phyloP scores from a whole-genome alignment of 257 asterid species.

The Nicotiana benthamiana region DNA sequence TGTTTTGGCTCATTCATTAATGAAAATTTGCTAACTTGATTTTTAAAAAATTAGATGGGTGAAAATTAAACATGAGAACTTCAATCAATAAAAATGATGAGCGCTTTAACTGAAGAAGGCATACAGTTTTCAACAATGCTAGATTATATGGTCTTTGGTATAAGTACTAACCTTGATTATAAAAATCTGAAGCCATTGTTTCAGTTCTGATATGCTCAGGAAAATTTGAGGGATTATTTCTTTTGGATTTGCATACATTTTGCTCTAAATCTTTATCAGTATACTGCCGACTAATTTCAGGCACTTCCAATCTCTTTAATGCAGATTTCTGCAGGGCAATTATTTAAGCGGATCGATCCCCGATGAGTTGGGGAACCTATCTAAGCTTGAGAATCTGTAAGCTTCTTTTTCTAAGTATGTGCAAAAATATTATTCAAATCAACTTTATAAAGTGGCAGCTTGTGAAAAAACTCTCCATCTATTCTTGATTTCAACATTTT shows the following conservation, averaged over 20 bases:
- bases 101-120: not conserved
- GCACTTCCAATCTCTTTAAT: slow-evolving; percentile 11
- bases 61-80: not conserved
- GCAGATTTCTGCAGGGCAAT: slow-evolving; percentile 90
- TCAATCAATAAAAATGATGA: not conserved
- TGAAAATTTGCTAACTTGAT: no score
- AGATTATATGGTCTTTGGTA: not conserved
- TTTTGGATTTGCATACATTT: not conserved
- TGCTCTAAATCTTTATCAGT: not conserved
- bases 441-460: not conserved
- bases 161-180: not conserved
- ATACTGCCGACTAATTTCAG: not conserved
- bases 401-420: slow-evolving; percentile 13
- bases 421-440: not conserved
- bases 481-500: not conserved
- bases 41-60: not conserved
- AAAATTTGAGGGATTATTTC: not conserved
- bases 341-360: slow-evolving; percentile 78
- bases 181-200: not conserved
- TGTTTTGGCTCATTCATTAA: no score
- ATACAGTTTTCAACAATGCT: not conserved
- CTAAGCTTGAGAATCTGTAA: slow-evolving; percentile 67
- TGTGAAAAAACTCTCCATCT: not conserved
- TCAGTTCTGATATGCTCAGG: not conserved
- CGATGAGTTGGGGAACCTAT: slow-evolving; percentile 68